Percentiles rank a stretch among this genome's conserved stretches.
Evolutionary conservation across 1,284 basidiomycete species (phyloP).

Genomic region (Ceratobasidium sp.): DNA sequence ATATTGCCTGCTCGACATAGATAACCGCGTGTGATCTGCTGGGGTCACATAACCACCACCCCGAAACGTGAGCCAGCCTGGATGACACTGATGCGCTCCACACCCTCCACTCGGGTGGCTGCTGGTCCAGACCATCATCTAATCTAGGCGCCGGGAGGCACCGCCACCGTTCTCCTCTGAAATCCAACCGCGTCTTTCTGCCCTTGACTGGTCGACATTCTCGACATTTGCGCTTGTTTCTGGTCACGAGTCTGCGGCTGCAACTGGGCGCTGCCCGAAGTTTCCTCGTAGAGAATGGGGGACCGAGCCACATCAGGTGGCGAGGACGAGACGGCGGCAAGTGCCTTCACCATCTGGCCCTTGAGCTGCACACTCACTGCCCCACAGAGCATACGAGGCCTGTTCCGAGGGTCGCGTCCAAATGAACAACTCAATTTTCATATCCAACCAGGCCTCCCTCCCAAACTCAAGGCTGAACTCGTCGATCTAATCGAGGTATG

Average conservation of each 20-base stretch:
- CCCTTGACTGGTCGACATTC: neutral
- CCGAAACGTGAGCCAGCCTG: constrained; percentile 26
- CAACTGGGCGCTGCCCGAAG: neutral
- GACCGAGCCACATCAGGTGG: constrained; percentile 16
- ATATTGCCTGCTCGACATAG: neutral
- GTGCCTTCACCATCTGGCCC: constrained; percentile 16
- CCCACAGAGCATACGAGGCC: constrained; percentile 5
- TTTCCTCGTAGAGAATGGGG: constrained; percentile 8
- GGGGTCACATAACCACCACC: constrained; percentile 32
- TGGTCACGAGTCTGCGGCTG: constrained; percentile 4
- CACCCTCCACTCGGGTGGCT: neutral
- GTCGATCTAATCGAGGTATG: constrained; percentile 32
- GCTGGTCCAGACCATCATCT: constrained; percentile 19
- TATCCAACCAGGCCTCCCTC: constrained; percentile 18
- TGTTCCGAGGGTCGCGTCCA: constrained; percentile 14
- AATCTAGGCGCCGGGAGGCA: constrained; percentile 29
- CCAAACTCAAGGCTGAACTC: constrained; percentile 36
- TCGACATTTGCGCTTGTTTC: neutral
- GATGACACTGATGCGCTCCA: constrained; percentile 3
- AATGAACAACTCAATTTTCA: constrained; percentile 21
- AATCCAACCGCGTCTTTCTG: constrained; percentile 7
- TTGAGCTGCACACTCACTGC: constrained; percentile 9
- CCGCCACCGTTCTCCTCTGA: neutral
- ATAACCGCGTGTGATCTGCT: neutral
- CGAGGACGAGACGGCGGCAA: constrained; percentile 16